Evolutionary conservation across 352 stramenopile species (phyloP), one percentile per base, ranked within the genome.

Genomic region (Phytophthora hibernalis): DNA sequence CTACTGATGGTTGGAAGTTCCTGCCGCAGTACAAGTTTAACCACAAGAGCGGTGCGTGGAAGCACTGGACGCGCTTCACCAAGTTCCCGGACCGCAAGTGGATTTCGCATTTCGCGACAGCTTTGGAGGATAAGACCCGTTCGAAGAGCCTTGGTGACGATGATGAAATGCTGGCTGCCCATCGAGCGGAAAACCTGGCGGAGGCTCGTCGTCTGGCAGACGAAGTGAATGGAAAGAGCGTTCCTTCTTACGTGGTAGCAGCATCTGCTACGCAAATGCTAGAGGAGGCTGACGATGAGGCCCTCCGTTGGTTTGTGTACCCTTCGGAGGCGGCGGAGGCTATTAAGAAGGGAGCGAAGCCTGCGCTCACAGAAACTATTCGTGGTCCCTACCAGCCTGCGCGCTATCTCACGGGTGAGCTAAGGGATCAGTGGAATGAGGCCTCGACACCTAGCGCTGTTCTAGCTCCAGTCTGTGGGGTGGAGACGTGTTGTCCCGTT

Each of bases 1-100:
- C 95, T 5, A 85, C 87, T 40, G 68, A 99, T 53, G 98, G 93
- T 47, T 98, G 87, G 84, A 92, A 91, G 33, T 95, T 99, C 22
- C 75, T 99, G 28, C 93, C 92, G 22, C 85, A 97, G 61, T 99
- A 99, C 77, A 75, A 79, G 42, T 98, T 97, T 69, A 98, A 99
- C 76, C 89, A 98, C 76, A 88, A 96, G 28, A 99, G 95, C 35
- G 97, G 96, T 20, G 96, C 98, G 64, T 98, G 92, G 92, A 92
- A 91, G 43, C 92, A 98, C 70, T 74, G 62, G 48, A 86, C 64
- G 51, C 73, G 76, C 6, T 83, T 87, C 51, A 82, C 70, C 31
- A 83, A 81, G 58, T 85, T 85, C 50, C 72, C 77, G 18, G 66
- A 78, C 30, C 77, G 77, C 30, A 85, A 86, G 59, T 84, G 54